Evolutionary conservation across 306 rosid genomes (phyloP).

Genomic region (Sesbania bispinosa): DNA sequence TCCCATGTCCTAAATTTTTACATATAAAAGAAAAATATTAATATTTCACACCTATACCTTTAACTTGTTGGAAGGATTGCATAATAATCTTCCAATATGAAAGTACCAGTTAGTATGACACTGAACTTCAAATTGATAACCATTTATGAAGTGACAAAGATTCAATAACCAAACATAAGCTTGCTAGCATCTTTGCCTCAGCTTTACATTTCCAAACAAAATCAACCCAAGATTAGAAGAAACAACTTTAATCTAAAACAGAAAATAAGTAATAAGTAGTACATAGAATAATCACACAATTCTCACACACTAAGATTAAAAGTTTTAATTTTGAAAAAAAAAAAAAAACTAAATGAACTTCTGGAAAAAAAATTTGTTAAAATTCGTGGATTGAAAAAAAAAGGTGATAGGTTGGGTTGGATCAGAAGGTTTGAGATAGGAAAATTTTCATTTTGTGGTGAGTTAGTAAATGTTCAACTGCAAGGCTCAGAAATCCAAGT

Average conservation of each 20-base stretch:
- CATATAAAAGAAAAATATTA: no score
- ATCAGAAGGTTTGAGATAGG: no score
- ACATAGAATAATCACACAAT: not conserved
- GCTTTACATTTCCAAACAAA: not conserved
- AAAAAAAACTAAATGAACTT: not conserved
- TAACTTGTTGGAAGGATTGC: not conserved
- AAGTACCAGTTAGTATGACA: not conserved
- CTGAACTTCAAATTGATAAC: not conserved
- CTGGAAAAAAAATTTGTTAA: not conserved
- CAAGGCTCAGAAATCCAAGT: no score
- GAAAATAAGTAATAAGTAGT: not conserved
- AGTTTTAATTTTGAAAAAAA: not conserved
- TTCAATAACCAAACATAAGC: not conserved
- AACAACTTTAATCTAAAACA: not conserved
- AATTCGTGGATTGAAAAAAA: no score
- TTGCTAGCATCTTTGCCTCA: not conserved
- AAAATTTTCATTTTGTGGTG: no score
- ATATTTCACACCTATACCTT: no score
- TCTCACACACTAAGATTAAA: not conserved
- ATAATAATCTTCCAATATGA: not conserved
- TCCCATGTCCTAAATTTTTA: no score
- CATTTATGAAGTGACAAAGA: not conserved
- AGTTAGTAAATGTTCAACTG: no score
- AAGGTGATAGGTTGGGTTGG: not conserved
- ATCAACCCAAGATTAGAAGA: not conserved